Evolutionary conservation across 805 yeast genomes (phyloP).

Genomic region (Jamesozyma piceae): DNA sequence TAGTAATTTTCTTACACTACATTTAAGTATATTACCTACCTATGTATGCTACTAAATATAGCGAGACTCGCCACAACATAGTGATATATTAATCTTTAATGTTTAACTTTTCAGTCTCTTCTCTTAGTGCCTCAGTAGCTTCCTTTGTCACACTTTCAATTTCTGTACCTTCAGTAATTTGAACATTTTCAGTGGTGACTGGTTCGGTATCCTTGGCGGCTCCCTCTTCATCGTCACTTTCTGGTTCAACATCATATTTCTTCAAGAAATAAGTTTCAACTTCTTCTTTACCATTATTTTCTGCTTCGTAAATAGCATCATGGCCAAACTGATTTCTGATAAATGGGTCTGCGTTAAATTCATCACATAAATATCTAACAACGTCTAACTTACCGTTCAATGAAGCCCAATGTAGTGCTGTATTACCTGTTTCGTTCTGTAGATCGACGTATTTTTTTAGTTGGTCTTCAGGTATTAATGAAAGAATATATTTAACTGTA

Average conservation of each 20-base stretch:
- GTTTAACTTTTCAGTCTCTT: slow-evolving; percentile 23
- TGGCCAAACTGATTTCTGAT: slow-evolving; percentile 64
- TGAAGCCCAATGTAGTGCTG: slow-evolving; percentile 95
- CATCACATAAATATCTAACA: slow-evolving; percentile 62
- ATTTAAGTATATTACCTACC: too few relatives aligned
- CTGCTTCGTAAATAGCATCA: slow-evolving; percentile 86
- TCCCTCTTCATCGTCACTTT: slow-evolving; percentile 40
- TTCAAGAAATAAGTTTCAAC: slow-evolving; percentile 70
- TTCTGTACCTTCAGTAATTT: slow-evolving; percentile 42
- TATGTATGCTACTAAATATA: too few relatives aligned
- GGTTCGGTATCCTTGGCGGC: slow-evolving; percentile 34
- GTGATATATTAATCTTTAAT: slow-evolving; percentile 4
- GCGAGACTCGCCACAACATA: too few relatives aligned
- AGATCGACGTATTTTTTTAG: slow-evolving; percentile 40
- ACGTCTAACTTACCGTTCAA: slow-evolving; percentile 72
- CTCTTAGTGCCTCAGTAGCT: slow-evolving; percentile 33
- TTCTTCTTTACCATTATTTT: slow-evolving; percentile 61
- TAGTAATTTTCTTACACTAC: too few relatives aligned
- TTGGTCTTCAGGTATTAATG: slow-evolving; percentile 35
- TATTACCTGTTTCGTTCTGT: slow-evolving; percentile 77
- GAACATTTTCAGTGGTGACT: slow-evolving; percentile 25
- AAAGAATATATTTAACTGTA: slow-evolving; percentile 50
- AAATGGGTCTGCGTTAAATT: slow-evolving; percentile 73
- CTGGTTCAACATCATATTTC: slow-evolving; percentile 61
- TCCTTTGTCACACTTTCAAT: slow-evolving; percentile 42